A percentile compares a stretch with the other conserved stretches of the same genome.
phyloP scores from a whole-genome alignment of 495 filamentous ascomycete genomes.

The Penicillium paradoxum region DNA sequence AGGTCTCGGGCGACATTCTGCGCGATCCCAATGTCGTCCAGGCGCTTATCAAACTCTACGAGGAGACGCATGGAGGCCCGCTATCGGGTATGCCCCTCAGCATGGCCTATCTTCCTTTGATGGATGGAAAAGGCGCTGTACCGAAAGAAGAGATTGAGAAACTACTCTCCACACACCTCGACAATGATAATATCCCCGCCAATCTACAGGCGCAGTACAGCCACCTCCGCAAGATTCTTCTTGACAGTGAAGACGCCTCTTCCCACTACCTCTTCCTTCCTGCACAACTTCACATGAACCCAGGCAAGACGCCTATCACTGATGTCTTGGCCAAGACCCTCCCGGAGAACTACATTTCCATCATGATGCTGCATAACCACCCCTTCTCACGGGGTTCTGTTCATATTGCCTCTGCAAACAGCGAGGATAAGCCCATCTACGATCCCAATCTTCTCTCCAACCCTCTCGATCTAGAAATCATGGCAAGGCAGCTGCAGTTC shows the following conservation, averaged over 20 bases:
- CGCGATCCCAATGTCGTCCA: slow-evolving; percentile 36
- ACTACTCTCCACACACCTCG: slow-evolving; percentile 24
- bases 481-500: slow-evolving; percentile 33
- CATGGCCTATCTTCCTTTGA: slow-evolving; percentile 38
- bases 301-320: slow-evolving; percentile 27
- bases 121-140: slow-evolving; percentile 31
- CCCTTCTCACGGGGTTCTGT: slow-evolving; percentile 15
- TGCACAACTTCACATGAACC: slow-evolving; percentile 27
- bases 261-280: slow-evolving; percentile 40
- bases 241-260: slow-evolving; percentile 21
- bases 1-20: slow-evolving; percentile 37
- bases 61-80: slow-evolving; percentile 27
- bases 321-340: slow-evolving; percentile 17
- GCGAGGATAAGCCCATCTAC: slow-evolving; percentile 8
- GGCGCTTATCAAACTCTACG: slow-evolving; percentile 33
- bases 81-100: slow-evolving; percentile 37
- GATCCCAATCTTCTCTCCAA: slow-evolving; percentile 19
- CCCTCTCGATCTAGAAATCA: slow-evolving; percentile 34
- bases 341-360: slow-evolving; percentile 14
- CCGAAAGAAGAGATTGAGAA: slow-evolving; percentile 19
- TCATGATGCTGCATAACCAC: slow-evolving; percentile 14
- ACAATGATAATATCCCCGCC: slow-evolving; percentile 8
- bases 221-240: slow-evolving; percentile 30
- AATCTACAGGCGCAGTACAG: slow-evolving; percentile 16
- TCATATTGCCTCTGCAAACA: slow-evolving; percentile 8